Conservation (phyloP, 257 asterid species). For the Solanum arcanum region DNA sequence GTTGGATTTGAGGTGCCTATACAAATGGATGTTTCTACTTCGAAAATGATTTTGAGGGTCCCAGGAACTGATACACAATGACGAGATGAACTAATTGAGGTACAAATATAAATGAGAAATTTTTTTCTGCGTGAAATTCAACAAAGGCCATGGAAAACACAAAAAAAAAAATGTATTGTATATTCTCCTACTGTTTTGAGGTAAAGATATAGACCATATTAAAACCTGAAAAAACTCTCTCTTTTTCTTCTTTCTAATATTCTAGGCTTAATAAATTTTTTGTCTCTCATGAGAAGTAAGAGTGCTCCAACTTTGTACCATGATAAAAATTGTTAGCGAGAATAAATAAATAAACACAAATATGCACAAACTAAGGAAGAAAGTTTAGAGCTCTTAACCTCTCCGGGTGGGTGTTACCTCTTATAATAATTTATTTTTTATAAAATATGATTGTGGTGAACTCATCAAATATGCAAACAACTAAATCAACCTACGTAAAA, state of each 20-base stretch:
- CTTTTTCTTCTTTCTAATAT: background rate
- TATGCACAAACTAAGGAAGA: background rate
- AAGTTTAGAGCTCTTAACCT: background rate
- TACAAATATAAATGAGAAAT: no score
- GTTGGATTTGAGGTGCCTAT: slow-evolving; percentile 93
- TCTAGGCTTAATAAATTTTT: background rate
- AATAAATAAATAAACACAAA: background rate
- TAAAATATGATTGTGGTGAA: background rate
- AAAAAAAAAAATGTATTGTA: background rate
- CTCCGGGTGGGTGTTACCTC: background rate
- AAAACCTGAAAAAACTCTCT: background rate
- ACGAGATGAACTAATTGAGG: slow-evolving; percentile 3
- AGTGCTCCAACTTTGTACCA: background rate
- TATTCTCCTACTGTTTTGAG: background rate
- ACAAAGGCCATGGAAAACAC: background rate
- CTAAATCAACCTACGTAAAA: background rate
- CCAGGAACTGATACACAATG: slow-evolving; percentile 59
- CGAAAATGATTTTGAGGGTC: slow-evolving; percentile 87
- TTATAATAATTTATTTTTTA: background rate
- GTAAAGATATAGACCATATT: background rate
- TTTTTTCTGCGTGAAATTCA: no score
- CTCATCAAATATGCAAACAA: background rate
- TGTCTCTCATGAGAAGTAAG: background rate
- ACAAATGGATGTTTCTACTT: slow-evolving; percentile 90
- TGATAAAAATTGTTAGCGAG: background rate